Evolutionary conservation across 1,284 basidiomycete genomes (phyloP), one percentile per base, ranked within the genome.

Genomic region (Malassezia globosa): DNA sequence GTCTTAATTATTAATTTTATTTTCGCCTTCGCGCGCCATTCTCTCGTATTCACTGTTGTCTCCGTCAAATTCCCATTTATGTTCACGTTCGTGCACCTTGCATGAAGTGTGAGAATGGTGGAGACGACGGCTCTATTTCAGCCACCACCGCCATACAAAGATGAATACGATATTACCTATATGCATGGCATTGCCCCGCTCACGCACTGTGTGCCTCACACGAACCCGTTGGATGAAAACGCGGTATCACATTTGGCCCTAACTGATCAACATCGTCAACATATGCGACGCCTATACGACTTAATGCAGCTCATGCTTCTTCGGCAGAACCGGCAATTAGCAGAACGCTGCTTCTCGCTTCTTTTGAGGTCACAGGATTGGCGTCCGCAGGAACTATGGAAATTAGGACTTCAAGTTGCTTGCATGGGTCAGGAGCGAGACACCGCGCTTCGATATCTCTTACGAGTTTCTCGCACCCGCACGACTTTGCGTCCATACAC

Each of bases 381-480:
- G 50, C 38, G 50, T n/a, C 50, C 50, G 2, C 6, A 38, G 5
- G 50, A 52, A 29, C 26, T 52, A 4, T 52, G 44, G 44, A 42
- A 42, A 22, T 14, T 46, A 21, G 50, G 50, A 4, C 36, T 52
- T 7, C 31, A 27, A 11, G 44, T 52, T 10, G 38, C 37, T 4
- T 18, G 21, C 1, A 29, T 52, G 34, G 13, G 35, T 10, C 40
- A 24, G 10, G 6, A 11, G 3, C 10, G 14, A 5, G 19, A 31
- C 13, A 37, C 8, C 11, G 39, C 38, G 19, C 37, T 42, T 18
- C 33, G 29, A 4, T 52, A 52, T 24, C 19, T 47, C 2, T 35
- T 38, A 14, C 44, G 36, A 2, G 25, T 52, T 5, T 33, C 40
- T 3, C 50, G 44, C 2, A 34, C 34, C 7, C 50, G 45, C 7